These are phyloP conservation scores for Lactifluus rugatus DNA, from an alignment of 768 basidiomycete genomes.

Conservation along the genomic window DNA sequence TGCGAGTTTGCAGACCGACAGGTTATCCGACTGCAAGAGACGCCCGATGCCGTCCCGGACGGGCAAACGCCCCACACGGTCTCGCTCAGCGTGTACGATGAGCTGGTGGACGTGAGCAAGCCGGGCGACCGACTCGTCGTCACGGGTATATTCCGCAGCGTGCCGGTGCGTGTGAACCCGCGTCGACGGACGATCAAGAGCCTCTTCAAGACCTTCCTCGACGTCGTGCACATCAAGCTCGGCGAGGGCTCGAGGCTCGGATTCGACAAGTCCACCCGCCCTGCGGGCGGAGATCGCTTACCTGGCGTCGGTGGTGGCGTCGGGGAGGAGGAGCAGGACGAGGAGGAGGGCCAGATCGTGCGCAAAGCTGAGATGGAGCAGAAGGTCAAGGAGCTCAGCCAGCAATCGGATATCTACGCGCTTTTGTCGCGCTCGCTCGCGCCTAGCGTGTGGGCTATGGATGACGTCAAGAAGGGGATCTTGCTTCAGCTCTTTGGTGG, in stretches of 20 bases:
- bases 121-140: conserved; percentile 90
- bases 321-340: conserved; percentile 52
- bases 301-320: conserved; percentile 63
- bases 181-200: conserved; percentile 86
- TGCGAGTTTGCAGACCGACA: conserved; percentile 95
- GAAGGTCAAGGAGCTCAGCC: conserved; percentile 62
- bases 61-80: conserved; percentile 98
- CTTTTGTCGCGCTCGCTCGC: conserved; percentile 77
- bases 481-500: conserved; percentile 94
- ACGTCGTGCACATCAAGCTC: conserved; percentile 85
- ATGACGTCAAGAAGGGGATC: conserved; percentile 98
- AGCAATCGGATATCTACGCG: conserved; percentile 76
- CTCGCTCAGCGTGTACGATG: conserved; percentile 94
- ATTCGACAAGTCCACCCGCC: conserved; percentile 70
- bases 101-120: conserved; percentile 92
- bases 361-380: conserved; percentile 66
- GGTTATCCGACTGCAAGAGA: conserved; percentile 92
- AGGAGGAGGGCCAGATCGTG: conserved; percentile 31
- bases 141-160: conserved; percentile 89
- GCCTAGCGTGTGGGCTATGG: conserved; percentile 96
- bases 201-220: conserved; percentile 95
- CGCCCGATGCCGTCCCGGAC: conserved; percentile 94
- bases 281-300: conserved; percentile 55
- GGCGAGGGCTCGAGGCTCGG: conserved; percentile 57
- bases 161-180: conserved; percentile 92